phyloP scores from a whole-genome alignment of 2,329 filamentous ascomycete genomes.

The Podosphaera fusca region DNA sequence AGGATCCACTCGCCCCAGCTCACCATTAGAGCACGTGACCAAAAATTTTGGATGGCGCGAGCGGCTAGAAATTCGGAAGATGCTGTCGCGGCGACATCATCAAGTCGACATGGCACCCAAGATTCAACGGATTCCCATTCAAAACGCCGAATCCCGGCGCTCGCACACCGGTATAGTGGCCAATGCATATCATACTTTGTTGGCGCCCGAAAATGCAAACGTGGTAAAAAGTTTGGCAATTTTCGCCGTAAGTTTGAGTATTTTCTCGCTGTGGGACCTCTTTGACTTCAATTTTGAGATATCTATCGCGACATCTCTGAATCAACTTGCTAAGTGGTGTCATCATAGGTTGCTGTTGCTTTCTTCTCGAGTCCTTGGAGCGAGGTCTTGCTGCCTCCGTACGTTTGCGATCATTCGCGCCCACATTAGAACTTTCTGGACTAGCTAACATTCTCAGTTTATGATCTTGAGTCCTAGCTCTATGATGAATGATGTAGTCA shows the following conservation, averaged over 20 bases:
- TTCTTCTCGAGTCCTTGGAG: conserved; percentile 45
- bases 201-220: conserved; percentile 42
- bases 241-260: conserved; percentile 35
- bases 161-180: conserved; percentile 28
- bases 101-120: conserved; percentile 34
- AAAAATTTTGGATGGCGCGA: too few relatives aligned
- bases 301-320: neutral
- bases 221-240: conserved; percentile 43
- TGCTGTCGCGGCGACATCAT: too few relatives aligned
- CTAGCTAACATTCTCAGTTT: neutral
- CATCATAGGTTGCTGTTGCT: conserved; percentile 33
- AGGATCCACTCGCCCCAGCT: too few relatives aligned
- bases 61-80: too few relatives aligned
- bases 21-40: too few relatives aligned
- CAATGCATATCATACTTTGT: conserved; percentile 37
- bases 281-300: conserved; percentile 34
- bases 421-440: neutral
- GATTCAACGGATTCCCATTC: conserved; percentile 29
- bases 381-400: conserved; percentile 44
- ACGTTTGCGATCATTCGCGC: conserved; percentile 12
- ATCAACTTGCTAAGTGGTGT: too few relatives aligned
- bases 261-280: too few relatives aligned
- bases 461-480: conserved; percentile 5
- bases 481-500: neutral
- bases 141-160: conserved; percentile 22